Evolutionary conservation across 768 basidiomycete species (phyloP).

Genomic region (Epithele typhae): DNA sequence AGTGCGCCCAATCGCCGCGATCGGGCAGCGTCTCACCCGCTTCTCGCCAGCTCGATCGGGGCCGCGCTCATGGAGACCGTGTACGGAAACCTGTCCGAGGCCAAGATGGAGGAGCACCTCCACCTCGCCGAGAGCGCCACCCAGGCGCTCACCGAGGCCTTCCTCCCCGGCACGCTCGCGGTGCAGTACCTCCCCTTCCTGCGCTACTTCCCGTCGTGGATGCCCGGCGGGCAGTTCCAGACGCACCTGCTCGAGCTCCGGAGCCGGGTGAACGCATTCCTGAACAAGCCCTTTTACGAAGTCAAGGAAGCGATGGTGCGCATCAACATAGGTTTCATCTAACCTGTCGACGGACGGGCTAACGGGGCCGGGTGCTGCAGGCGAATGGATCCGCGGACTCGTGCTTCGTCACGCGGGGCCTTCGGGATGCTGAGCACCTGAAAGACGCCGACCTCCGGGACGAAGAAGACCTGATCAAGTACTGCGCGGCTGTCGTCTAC

Average conservation of each 20-base stretch:
- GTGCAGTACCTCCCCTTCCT: slow-evolving; percentile 1
- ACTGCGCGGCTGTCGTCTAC: neutral
- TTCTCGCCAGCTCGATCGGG: neutral
- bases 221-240: neutral
- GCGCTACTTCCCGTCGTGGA: neutral
- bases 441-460: no score
- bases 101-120: neutral
- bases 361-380: neutral
- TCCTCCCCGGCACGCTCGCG: neutral
- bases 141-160: neutral
- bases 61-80: neutral
- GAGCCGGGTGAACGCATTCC: neutral
- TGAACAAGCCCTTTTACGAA: neutral
- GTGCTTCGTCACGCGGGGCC: neutral
- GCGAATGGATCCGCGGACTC: neutral
- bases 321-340: neutral
- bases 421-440: no score
- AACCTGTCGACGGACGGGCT: neutral
- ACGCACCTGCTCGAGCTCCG: neutral
- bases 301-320: neutral
- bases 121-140: neutral
- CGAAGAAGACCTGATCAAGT: no score
- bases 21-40: neutral
- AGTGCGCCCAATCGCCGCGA: no score
- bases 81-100: neutral